Conservation (phyloP, 345 rosid species). For the Moringa oleifera region DNA sequence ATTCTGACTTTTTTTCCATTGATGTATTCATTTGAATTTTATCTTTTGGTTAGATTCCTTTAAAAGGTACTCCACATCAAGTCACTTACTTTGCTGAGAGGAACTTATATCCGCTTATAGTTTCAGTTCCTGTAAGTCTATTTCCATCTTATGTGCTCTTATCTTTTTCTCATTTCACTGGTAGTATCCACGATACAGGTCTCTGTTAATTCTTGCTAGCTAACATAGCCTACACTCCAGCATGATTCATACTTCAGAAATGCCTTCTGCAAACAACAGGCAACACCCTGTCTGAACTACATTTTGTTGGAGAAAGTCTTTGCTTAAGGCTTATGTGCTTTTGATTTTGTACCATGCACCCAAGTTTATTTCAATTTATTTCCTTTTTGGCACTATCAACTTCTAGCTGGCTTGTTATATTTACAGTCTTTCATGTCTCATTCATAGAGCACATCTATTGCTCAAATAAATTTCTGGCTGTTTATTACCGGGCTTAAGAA, state of each 20-base stretch:
- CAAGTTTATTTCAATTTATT: not conserved
- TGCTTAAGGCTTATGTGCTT: not conserved
- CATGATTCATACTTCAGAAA: not conserved
- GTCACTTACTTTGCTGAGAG: slow-evolving; percentile 87
- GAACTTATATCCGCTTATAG: slow-evolving; percentile 82
- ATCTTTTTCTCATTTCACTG: not conserved
- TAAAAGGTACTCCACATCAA: slow-evolving; percentile 97
- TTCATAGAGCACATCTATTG: not conserved
- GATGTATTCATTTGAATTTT: slow-evolving; percentile 12
- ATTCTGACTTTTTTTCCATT: no score
- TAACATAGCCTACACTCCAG: slow-evolving; percentile 1
- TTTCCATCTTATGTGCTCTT: not conserved
- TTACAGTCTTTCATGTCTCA: not conserved
- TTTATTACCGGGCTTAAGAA: no score
- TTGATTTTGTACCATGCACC: no score
- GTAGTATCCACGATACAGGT: no score
- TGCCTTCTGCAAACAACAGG: not conserved
- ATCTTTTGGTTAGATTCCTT: slow-evolving; percentile 57
- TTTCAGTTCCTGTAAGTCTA: slow-evolving; percentile 78
- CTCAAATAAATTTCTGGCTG: no score
- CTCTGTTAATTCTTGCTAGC: not conserved
- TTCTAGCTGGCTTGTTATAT: not conserved
- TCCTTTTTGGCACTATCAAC: not conserved
- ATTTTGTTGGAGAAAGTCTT: no score
- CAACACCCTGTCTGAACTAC: not conserved